phyloP scores from a whole-genome alignment of 129 eudicot species.

The Flaveria brownii region DNA sequence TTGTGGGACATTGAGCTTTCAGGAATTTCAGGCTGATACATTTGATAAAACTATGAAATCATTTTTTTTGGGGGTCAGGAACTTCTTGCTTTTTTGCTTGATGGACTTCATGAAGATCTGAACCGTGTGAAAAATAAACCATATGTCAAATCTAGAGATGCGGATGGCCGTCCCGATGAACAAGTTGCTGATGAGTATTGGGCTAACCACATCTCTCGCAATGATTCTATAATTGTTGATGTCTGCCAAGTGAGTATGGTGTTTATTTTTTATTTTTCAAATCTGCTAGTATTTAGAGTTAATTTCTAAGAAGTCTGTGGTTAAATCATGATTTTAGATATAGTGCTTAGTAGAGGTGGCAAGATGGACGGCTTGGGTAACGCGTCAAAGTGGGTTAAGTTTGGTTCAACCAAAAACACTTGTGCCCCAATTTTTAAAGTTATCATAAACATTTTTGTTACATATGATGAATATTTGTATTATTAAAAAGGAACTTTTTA shows the following conservation, averaged over 20 bases:
- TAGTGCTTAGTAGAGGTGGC: slow-evolving; percentile 1
- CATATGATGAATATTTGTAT: background rate
- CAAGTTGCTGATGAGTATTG: slow-evolving; percentile 95
- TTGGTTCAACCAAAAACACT: slow-evolving; percentile 3
- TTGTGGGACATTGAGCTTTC: slow-evolving; percentile 11
- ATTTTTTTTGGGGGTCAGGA: slow-evolving; percentile 48
- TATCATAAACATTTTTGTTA: background rate
- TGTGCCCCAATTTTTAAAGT: background rate
- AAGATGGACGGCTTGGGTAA: slow-evolving; percentile 11
- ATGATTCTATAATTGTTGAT: slow-evolving; percentile 98
- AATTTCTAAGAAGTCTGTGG: background rate
- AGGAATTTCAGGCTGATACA: slow-evolving; percentile 10
- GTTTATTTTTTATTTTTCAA: background rate
- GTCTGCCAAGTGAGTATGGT: slow-evolving; percentile 77
- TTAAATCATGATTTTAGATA: slow-evolving; percentile 19
- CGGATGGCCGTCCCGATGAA: slow-evolving; percentile 91
- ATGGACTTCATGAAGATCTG: slow-evolving; percentile 97
- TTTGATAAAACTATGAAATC: slow-evolving; percentile 13
- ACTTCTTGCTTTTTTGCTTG: slow-evolving; percentile 92
- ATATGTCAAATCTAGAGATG: slow-evolving; percentile 72
- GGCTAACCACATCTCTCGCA: slow-evolving; percentile 95
- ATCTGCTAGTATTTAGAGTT: slow-evolving; percentile 9
- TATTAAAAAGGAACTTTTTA: background rate
- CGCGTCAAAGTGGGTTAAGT: background rate
- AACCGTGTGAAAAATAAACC: slow-evolving; percentile 96